A percentile compares a stretch with the other conserved stretches of the same genome.
Evolutionary conservation across 345 rosid species (phyloP).

Genomic region (Arabidopsis arenosa): DNA sequence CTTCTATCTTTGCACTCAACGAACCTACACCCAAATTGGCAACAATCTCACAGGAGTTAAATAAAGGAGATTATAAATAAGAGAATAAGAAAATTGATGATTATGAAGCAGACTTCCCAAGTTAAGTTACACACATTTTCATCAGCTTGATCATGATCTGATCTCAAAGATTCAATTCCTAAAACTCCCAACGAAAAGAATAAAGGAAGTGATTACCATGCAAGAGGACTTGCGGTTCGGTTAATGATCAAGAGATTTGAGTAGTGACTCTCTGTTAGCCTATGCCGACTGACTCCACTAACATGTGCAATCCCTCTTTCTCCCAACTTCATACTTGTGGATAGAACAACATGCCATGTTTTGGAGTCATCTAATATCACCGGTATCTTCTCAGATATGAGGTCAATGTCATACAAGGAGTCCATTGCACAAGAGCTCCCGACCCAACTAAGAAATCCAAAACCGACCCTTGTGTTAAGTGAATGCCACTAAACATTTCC

Average conservation of each 20-base stretch:
- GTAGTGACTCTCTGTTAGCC: constrained; percentile 64
- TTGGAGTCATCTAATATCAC: constrained; percentile 85
- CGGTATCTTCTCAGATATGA: constrained; percentile 87
- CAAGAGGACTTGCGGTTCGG: constrained; percentile 90
- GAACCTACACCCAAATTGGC: constrained; percentile 63
- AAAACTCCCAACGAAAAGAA: neutral
- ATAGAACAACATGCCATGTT: constrained; percentile 71
- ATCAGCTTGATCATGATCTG: constrained; percentile 13
- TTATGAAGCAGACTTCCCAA: neutral
- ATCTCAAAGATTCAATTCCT: neutral
- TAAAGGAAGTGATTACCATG: constrained; percentile 63
- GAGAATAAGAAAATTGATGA: neutral
- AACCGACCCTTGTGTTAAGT: neutral
- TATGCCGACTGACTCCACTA: constrained; percentile 62
- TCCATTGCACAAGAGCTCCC: constrained; percentile 74
- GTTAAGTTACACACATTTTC: neutral
- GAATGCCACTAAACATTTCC: neutral
- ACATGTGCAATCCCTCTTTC: constrained; percentile 86
- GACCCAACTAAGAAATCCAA: constrained; percentile 67
- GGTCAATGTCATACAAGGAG: constrained; percentile 82
- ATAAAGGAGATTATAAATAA: neutral
- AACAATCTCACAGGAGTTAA: neutral
- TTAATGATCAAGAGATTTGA: constrained; percentile 85
- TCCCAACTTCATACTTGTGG: constrained; percentile 94
- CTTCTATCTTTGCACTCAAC: constrained; percentile 95